Evolutionary conservation across 2,329 filamentous ascomycete genomes (phyloP), one percentile per base, ranked within the genome.

Genomic region (Neofusicoccum umdonicola): DNA sequence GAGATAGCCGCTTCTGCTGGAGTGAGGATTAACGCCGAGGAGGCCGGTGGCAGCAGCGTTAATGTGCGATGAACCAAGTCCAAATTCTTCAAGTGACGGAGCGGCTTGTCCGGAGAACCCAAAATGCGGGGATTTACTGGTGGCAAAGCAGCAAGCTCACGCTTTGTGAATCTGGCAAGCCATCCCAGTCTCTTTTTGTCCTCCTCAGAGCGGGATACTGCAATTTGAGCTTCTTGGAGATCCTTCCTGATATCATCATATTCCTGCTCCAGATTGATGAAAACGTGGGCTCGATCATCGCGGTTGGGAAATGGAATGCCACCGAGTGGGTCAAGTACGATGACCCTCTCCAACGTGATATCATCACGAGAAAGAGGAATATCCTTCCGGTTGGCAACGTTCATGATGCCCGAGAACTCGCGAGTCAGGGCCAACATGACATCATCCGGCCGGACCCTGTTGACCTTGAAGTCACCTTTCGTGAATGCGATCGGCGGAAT

Each of bases 241-340:
- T 92, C 85, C 15, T 84, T 77, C 66, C 86, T 83, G 56, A 96
- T 89, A 31, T 85, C 80, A 1, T 85, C 81, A 69, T 90, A 97
- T 74, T 99, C 94, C 73, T 98, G 93, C 73, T 96, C 90, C 64
- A 99, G 84, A 71, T 99, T 99, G 73, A 99, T 86, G 73, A 97
- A 98, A 7, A 95, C 86, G 74, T 95, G 90, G 1, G 90, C 85
- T 58, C 84, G 86, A 69, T 76, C 90, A 79, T 50, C 84, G 80
- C 68, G 85, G 76, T 74, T 83, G 78, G 70, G 84, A 74, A 66
- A 91, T 0, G 95, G 95, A 51, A 93, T 92, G 0, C 93, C 94
- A 3, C 95, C 95, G 0, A 93, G 79, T 0, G 91, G 88, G 75
- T 99, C 95, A 6, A 99, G 83, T 34, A 99, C 81, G 67, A 99